Evolutionary conservation across 2,329 filamentous ascomycete genomes (phyloP).

Genomic region (Tolypocladium album): DNA sequence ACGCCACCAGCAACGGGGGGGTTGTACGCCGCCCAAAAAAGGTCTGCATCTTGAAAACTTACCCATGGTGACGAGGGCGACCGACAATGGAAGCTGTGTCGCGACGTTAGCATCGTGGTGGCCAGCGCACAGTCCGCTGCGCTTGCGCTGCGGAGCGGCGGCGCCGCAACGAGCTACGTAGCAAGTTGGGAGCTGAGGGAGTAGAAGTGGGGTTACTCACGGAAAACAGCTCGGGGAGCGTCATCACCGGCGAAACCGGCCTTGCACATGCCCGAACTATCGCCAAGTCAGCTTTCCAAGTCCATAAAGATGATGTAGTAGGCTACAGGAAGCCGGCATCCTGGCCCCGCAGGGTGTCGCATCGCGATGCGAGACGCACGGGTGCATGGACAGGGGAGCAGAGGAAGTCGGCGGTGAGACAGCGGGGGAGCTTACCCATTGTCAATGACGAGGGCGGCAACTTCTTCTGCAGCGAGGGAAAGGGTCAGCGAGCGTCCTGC

Average conservation of each 20-base stretch:
- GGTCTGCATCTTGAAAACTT: constrained; percentile 33
- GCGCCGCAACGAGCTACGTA: constrained; percentile 5
- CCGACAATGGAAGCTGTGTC: constrained; percentile 91
- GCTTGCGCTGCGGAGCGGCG: constrained; percentile 4
- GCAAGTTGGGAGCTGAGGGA: constrained; percentile 7
- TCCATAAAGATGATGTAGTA: neutral
- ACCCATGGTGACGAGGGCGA: constrained; percentile 99
- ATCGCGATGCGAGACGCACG: neutral
- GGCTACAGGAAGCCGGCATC: neutral
- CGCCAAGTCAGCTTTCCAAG: constrained; percentile 26
- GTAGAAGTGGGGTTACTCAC: constrained; percentile 54
- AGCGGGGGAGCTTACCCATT: constrained; percentile 82
- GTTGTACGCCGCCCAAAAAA: neutral
- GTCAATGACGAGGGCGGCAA: constrained; percentile 99
- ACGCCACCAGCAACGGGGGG: constrained; percentile 1
- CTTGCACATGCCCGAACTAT: constrained; percentile 99
- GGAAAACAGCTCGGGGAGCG: constrained; percentile 99
- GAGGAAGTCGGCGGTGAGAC: constrained; percentile 23
- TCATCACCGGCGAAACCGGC: constrained; percentile 99
- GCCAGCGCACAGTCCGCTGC: constrained; percentile 1
- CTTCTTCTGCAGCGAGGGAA: constrained; percentile 70
- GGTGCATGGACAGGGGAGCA: constrained; percentile 8
- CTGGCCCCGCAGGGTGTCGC: neutral
- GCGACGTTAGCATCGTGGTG: constrained; percentile 22
- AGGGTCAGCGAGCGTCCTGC: constrained; percentile 27